phyloP scores from a whole-genome alignment of 2,329 filamentous ascomycete species.

The Botryotinia convoluta region DNA sequence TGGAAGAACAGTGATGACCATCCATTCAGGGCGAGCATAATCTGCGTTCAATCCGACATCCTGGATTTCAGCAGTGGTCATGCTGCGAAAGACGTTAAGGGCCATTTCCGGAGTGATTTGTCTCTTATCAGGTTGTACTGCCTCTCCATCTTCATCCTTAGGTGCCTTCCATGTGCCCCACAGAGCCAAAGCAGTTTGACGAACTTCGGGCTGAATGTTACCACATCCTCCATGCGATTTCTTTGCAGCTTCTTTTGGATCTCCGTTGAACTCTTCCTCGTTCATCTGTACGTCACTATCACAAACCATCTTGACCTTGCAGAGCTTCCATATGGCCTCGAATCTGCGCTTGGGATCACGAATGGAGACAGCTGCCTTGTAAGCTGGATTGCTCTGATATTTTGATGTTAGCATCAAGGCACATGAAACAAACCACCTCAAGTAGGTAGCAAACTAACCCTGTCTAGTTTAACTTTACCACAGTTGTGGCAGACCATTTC shows the following conservation, averaged over 20 bases:
- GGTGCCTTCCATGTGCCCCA: slow-evolving; percentile 70
- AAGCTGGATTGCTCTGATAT: slow-evolving; percentile 77
- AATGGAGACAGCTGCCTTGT: slow-evolving; percentile 74
- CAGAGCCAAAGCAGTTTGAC: slow-evolving; percentile 81
- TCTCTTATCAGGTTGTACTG: slow-evolving; percentile 73
- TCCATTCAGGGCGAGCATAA: slow-evolving; percentile 96
- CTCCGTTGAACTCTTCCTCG: slow-evolving; percentile 65
- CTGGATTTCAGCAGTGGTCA: slow-evolving; percentile 75
- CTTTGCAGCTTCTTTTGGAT: slow-evolving; percentile 50
- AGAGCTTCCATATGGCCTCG: slow-evolving; percentile 85
- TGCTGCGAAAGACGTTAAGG: slow-evolving; percentile 80
- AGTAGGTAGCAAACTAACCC: slow-evolving; percentile 75
- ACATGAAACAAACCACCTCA: slow-evolving; percentile 51
- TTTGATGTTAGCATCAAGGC: slow-evolving; percentile 59
- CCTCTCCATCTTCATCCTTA: slow-evolving; percentile 70
- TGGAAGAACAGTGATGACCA: slow-evolving; percentile 91
- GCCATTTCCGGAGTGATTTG: slow-evolving; percentile 81
- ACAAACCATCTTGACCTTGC: slow-evolving; percentile 83
- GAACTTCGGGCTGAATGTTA: slow-evolving; percentile 83
- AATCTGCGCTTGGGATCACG: slow-evolving; percentile 95
- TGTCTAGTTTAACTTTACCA: slow-evolving; percentile 94
- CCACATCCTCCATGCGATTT: slow-evolving; percentile 84
- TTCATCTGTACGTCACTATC: slow-evolving; percentile 71
- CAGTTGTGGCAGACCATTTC: slow-evolving; percentile 99
- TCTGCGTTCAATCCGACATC: slow-evolving; percentile 91